Base-by-base conservation (phyloP, 805 yeast species). In the Sungouiozyma intestinalis region DNA sequence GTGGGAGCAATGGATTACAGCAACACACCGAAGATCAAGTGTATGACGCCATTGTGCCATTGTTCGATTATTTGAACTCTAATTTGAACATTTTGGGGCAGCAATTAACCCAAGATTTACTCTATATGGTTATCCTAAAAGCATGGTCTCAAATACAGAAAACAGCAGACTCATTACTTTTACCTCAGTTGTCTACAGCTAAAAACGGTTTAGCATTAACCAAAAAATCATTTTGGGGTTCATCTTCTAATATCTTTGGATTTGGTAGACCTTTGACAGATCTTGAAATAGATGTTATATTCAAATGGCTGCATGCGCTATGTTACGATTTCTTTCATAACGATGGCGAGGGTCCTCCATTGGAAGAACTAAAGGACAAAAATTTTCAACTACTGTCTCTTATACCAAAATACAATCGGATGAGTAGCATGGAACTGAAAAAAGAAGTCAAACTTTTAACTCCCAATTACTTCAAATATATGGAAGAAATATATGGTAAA, bases 271-370 rank as follows among this genome's bases (percentile, higher is more conserved):
- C 75, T 15, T 60, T 85, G 39, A 71, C 81, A 0, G 63, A 65
- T 21, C 65, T 62, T 17, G 94, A 86, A 53, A 63, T 82, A 24
- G 85, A 79, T 40, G 73, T 80, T 1, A 74, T 84, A 0, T 78
- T 79, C 47, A 67, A 74, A 1, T 85, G 95, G 95, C 58, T 86
- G 17, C 65, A 73, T 38, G 66, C 72, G 4, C 59, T 82, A n/a
- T 73, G 85, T 41, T 58, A 73, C 38, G 88, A 79, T 45, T 85
- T 85, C 55, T 85, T 86, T 63, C 77, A 85, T 57, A 79, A 83
- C 52, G 79, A 74, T 36, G 94, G 94, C 0, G 80, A 79, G 29
- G 95, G 95, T 0, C 92, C 92, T 0, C 73, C 85, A 1, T 50
- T 84, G 24, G 76, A 73, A 46, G 74, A 73, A 6, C 63, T 85